These are phyloP conservation scores for Chytriomyces hyalinus DNA, from an alignment of 192 early-diverging fungal genomes.

Conservation along the genomic window DNA sequence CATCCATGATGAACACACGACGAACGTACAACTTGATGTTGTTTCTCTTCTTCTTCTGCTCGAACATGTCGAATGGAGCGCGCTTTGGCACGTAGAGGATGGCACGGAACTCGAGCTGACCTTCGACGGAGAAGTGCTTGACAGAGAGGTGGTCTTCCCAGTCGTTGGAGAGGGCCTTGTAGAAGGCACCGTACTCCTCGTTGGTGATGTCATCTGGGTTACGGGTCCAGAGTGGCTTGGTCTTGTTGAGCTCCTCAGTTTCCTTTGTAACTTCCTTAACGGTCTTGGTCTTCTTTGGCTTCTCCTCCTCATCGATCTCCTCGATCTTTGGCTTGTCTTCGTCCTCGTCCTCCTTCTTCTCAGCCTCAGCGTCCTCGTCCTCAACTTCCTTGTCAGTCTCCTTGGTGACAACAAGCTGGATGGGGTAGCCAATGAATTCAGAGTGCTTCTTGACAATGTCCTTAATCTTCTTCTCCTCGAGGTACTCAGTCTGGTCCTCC, in stretches of 20 bases:
- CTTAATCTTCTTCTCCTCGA: conserved; percentile 99
- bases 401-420: conserved; percentile 95
- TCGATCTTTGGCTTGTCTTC: conserved; percentile 58
- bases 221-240: conserved; percentile 98
- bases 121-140: conserved; percentile 99
- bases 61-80: conserved; percentile 98
- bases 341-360: conserved; percentile 68
- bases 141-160: conserved; percentile 97
- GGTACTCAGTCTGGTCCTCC: conserved; percentile 97
- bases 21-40: conserved; percentile 99
- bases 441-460: conserved; percentile 99
- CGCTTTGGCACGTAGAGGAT: conserved; percentile 96
- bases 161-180: conserved; percentile 98
- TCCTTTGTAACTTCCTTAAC: conserved; percentile 82
- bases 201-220: conserved; percentile 96
- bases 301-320: conserved; percentile 70
- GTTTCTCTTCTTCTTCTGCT: conserved; percentile 99
- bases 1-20: conserved; percentile 99
- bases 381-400: conserved; percentile 98
- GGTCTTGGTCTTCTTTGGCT: conserved; percentile 80
- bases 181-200: conserved; percentile 98
- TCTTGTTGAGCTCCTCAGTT: conserved; percentile 97
- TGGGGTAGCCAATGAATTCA: conserved; percentile 99
- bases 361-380: conserved; percentile 83
- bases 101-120: conserved; percentile 99